Evolutionary conservation across 768 basidiomycete genomes (phyloP).

Genomic region (Leccinum sublutescens): DNA sequence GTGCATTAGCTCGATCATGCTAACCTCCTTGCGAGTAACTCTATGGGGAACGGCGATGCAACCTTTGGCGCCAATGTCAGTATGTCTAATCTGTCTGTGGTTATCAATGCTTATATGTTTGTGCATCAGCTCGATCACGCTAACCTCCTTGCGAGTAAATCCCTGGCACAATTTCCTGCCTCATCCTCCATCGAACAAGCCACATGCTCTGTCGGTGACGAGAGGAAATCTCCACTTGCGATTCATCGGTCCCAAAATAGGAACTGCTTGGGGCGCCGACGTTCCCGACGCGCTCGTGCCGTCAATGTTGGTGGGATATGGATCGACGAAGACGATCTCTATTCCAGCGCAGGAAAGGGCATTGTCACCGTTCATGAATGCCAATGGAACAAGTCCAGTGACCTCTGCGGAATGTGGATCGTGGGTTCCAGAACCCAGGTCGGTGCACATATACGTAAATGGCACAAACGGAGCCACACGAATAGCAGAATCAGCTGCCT

Average conservation of each 20-base stretch:
- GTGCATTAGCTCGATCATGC: too few relatives aligned
- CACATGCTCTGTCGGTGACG: not conserved
- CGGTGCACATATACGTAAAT: conserved; percentile 1
- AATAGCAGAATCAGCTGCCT: not conserved
- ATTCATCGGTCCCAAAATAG: not conserved
- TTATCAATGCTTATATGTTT: not conserved
- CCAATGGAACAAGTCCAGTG: not conserved
- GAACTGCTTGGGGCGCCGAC: not conserved
- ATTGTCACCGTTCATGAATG: conserved; percentile 2
- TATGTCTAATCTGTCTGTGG: not conserved
- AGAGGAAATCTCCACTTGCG: not conserved
- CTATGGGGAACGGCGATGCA: not conserved
- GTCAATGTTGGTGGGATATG: not conserved
- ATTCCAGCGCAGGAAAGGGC: too few relatives aligned
- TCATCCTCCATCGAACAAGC: not conserved
- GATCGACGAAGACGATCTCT: conserved; percentile 6
- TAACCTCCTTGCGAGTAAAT: not conserved
- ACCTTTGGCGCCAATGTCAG: not conserved
- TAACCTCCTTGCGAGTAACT: too few relatives aligned
- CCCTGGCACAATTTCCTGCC: not conserved
- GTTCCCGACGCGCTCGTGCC: not conserved
- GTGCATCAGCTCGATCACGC: not conserved
- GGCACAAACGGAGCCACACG: not conserved
- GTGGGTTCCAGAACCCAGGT: not conserved
- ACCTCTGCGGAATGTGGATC: conserved; percentile 6